phyloP scores from a whole-genome alignment of 345 rosid genomes.

The Salix suchowensis region DNA sequence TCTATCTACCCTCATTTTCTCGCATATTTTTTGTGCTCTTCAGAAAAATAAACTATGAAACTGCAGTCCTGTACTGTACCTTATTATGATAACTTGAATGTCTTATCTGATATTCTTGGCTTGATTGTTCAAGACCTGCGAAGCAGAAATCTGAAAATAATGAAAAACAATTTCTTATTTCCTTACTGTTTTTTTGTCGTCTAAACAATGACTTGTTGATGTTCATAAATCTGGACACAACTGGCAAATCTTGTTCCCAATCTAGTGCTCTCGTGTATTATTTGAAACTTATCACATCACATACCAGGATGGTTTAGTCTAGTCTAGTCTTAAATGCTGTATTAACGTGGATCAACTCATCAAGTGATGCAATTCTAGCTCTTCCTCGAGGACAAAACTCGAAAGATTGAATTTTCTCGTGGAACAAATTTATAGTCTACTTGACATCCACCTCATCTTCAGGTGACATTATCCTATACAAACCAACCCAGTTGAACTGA shows the following conservation, averaged over 20 bases:
- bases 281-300: neutral
- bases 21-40: neutral
- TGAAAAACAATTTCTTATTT: too few relatives aligned
- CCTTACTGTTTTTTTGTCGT: neutral
- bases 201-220: neutral
- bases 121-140: neutral
- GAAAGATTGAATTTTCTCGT: neutral
- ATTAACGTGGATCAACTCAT: neutral
- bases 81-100: slow-evolving; percentile 10
- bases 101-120: slow-evolving; percentile 10
- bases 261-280: neutral
- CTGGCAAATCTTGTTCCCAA: neutral
- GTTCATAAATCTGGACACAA: neutral
- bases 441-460: neutral
- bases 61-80: neutral
- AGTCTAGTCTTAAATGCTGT: neutral
- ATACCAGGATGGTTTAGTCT: neutral
- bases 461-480: neutral
- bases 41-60: neutral
- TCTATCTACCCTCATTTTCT: slow-evolving; percentile 24
- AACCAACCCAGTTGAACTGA: too few relatives aligned
- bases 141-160: neutral
- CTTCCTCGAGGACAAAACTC: neutral
- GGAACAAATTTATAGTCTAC: too few relatives aligned
- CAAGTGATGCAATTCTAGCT: neutral